Evolutionary conservation across 2,329 filamentous ascomycete species (phyloP), one percentile per base, ranked within the genome.

Genomic region (Hymenoscyphus infarciens): DNA sequence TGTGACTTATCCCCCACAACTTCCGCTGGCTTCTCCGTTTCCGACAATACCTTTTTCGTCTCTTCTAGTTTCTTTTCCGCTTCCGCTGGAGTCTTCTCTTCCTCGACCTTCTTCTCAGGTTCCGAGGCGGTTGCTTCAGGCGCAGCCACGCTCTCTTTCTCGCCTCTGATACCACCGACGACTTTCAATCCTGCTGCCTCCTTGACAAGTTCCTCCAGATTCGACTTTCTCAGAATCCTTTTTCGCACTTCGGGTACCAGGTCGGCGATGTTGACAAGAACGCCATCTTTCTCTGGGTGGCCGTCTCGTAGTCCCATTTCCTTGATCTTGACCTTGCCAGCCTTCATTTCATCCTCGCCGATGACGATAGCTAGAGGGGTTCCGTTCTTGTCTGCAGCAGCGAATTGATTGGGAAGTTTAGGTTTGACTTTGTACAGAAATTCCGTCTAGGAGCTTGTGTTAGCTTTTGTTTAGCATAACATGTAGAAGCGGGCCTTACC

Each of bases 401-500:
- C 96, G 83, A 98, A 98, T 75, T 98, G 94, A 65, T 88, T 84
- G 13, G 87, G 89, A 35, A 96, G 82, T 77, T 93, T 97, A 16
- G 94, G 92, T 81, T 96, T 97, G 68, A 88, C 84, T 79, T 97
- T 98, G 80, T 91, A 91, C 11, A 87, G 81, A 75, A 95, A 97
- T 75, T 98, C 93, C 63, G 93, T 89, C 83, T 86, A n/a, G 59
- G 2, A 16, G 11, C 19, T 31, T 16, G 7, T 31, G 39, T 59
- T n/a, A 49, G 22, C 19, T 57, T 57, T 19, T 15, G 10, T 35
- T 11, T 22, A n/a, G n/a, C n/a, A n/a, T n/a, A n/a, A n/a, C n/a
- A 22, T 29, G 8, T 11, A 16, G 5, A n/a, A 11, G 29, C n/a
- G 16, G 3, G 27, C 69, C 75, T 69, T 76, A 86, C 85, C 80